phyloP scores from a whole-genome alignment of 495 filamentous ascomycete genomes.

The Podospora bellae-mahoneyi region DNA sequence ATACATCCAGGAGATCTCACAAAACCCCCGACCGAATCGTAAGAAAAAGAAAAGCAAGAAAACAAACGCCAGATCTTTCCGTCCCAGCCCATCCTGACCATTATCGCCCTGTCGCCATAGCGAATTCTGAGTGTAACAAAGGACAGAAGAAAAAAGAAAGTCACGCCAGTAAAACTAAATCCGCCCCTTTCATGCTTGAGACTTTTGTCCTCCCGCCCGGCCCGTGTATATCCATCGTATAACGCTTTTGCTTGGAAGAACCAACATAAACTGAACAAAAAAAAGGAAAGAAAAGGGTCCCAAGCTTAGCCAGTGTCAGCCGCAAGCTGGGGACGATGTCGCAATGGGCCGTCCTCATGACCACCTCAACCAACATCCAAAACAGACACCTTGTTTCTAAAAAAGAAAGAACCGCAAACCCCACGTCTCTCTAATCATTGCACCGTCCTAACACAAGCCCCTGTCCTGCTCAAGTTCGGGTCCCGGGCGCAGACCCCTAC shows the following conservation, averaged over 20 bases:
- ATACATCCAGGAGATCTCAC: background rate
- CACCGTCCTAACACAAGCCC: too few relatives aligned
- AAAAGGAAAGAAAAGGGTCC: background rate
- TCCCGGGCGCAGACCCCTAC: slow-evolving; percentile 14
- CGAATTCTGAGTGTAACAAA: background rate
- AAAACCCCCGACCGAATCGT: background rate
- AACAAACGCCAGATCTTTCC: background rate
- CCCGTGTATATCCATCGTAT: background rate
- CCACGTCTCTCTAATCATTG: too few relatives aligned
- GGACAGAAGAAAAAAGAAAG: background rate
- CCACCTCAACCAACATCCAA: too few relatives aligned
- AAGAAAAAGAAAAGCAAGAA: background rate
- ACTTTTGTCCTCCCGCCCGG: background rate
- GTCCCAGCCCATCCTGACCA: background rate
- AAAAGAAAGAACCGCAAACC: too few relatives aligned
- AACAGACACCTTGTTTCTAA: too few relatives aligned
- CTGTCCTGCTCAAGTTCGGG: slow-evolving; percentile 5
- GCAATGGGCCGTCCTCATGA: too few relatives aligned
- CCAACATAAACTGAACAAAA: background rate
- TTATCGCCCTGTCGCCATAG: background rate
- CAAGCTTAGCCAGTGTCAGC: background rate
- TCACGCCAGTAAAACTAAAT: background rate
- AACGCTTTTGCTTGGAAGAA: background rate
- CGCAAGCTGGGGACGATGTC: too few relatives aligned
- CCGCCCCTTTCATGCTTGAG: background rate